A percentile compares a stretch with the other conserved stretches of the same genome.
Conservation (phyloP, 176 grass and related monocot genomes). For the Phragmites australis region DNA sequence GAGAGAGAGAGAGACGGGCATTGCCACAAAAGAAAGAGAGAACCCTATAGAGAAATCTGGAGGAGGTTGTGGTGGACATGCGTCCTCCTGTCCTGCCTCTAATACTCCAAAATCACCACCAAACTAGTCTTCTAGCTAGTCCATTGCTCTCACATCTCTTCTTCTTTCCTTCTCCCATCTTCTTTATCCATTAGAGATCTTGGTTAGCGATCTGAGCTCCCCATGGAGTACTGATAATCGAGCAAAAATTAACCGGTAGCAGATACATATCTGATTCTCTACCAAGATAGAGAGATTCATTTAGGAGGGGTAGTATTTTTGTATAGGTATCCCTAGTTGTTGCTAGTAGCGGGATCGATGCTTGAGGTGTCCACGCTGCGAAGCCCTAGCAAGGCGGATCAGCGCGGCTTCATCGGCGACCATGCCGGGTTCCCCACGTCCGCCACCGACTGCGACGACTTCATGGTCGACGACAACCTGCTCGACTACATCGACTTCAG, state of each 20-base stretch:
- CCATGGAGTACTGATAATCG: slow-evolving; percentile 19
- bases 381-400: slow-evolving; percentile 51
- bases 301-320: too few species aligned
- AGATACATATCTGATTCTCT: too few species aligned
- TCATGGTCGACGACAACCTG: slow-evolving; percentile 44
- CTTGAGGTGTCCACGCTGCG: slow-evolving; percentile 69
- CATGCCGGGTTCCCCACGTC: slow-evolving; percentile 44
- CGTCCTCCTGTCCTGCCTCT: slow-evolving; percentile 38
- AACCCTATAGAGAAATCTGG: slow-evolving; percentile 50
- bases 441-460: neutral
- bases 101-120: slow-evolving; percentile 52
- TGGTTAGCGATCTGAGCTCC: slow-evolving; percentile 25
- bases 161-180: neutral
- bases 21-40: slow-evolving; percentile 40
- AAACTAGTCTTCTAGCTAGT: slow-evolving; percentile 33
- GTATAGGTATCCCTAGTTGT: too few species aligned
- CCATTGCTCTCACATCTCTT: slow-evolving; percentile 19
- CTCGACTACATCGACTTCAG: slow-evolving; percentile 89
- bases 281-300: too few species aligned
- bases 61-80: slow-evolving; percentile 75
- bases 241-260: too few species aligned
- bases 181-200: slow-evolving; percentile 8
- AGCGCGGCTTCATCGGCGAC: neutral
- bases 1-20: slow-evolving; percentile 30
- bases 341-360: slow-evolving; percentile 36